Conservation (phyloP, 345 rosid species). For the Ceriops tagal region DNA sequence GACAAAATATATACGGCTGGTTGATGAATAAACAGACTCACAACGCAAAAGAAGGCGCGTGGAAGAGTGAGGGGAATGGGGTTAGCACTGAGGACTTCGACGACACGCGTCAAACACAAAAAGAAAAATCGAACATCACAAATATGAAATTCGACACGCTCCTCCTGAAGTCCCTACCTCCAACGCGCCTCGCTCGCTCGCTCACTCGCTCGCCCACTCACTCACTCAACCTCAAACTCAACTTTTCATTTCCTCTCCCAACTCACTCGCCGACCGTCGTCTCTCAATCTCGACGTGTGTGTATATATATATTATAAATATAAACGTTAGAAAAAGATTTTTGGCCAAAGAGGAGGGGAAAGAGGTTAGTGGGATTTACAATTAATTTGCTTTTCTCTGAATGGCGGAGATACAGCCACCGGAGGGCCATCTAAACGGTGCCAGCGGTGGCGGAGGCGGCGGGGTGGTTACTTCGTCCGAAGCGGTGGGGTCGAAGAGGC, state of each 20-base stretch:
- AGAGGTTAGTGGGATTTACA: too few relatives aligned
- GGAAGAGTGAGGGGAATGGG: too few relatives aligned
- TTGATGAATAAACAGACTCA: too few relatives aligned
- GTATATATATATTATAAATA: neutral
- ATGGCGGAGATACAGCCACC: constrained; percentile 61
- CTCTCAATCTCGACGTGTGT: neutral
- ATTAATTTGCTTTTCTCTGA: neutral
- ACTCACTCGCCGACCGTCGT: neutral
- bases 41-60: too few relatives aligned
- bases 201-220: neutral
- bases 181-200: neutral
- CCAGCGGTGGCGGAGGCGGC: constrained; percentile 27
- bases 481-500: constrained; percentile 64
- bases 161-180: neutral
- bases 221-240: neutral
- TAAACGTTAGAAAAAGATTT: neutral
- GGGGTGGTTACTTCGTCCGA: constrained; percentile 40
- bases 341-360: too few relatives aligned
- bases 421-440: constrained; percentile 49
- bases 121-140: too few relatives aligned
- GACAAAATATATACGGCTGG: too few relatives aligned
- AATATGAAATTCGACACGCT: too few relatives aligned
- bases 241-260: neutral
- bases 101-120: too few relatives aligned
- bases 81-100: too few relatives aligned